A percentile compares a stretch with the other conserved stretches of the same genome.
Evolutionary conservation across 768 basidiomycete species (phyloP).

Genomic region (Tulasnella calospora): DNA sequence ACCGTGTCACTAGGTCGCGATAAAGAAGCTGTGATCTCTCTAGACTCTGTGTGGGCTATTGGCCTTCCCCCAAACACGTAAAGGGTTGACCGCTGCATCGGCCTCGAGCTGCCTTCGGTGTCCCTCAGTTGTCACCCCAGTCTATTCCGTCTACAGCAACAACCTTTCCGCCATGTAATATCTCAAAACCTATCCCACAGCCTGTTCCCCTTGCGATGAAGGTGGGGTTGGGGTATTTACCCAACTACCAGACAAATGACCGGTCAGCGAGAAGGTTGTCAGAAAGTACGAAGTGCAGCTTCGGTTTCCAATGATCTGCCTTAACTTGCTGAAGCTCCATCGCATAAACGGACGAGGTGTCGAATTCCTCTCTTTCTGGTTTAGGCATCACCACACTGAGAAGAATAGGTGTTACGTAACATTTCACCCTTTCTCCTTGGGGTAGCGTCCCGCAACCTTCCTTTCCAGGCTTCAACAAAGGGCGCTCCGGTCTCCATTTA

Average conservation of each 20-base stretch:
- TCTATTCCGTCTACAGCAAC: neutral
- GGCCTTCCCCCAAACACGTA: neutral
- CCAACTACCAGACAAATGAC: neutral
- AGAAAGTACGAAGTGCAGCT: neutral
- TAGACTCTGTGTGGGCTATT: neutral
- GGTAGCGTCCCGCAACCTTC: neutral
- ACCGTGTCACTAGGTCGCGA: neutral
- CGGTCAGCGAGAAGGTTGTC: neutral
- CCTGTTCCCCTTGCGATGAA: neutral
- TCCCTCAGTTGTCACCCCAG: neutral
- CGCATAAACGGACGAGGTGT: neutral
- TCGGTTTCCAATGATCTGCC: neutral
- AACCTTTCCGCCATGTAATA: neutral
- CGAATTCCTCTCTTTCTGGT: neutral
- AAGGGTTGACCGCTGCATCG: neutral
- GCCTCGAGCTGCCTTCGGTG: neutral
- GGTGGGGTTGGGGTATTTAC: neutral
- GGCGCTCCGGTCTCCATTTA: neutral
- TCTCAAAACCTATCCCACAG: neutral
- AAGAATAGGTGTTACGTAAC: neutral
- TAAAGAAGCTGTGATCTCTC: neutral
- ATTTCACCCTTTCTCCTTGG: neutral
- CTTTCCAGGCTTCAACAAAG: neutral
- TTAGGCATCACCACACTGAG: neutral
- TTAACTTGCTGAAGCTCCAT: neutral